Evolutionary conservation across 2,329 filamentous ascomycete species (phyloP), one percentile per base, ranked within the genome.

Genomic region (Colletotrichum sp.): DNA sequence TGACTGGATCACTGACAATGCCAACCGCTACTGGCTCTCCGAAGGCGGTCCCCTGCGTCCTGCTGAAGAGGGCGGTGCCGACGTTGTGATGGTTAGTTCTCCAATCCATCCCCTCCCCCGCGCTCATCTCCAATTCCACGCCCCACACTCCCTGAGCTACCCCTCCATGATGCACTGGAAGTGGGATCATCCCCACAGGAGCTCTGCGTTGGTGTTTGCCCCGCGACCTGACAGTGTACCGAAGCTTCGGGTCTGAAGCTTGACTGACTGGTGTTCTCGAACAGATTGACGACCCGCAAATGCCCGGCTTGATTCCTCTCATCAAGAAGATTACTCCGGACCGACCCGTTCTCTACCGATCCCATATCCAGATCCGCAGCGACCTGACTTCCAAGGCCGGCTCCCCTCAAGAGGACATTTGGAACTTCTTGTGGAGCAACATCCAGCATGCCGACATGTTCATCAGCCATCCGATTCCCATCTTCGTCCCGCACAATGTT

Each of bases 301-400:
- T 96, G 94, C 94, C 94, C 5, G 90, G 90, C 8, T 86, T 97
- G 47, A 94, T 96, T 68, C 91, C 92, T 6, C 85, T 96, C 38
- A 93, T 95, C 79, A 96, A 95, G 83, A 84, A 90, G 71, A 73
- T 88, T 8, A 94, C 93, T 2, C 93, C 94, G 1, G 82, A 92
- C n/a, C 90, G 94, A 15, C 94, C 94, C 1, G 90, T 97, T 27
- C 90, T 96, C 54, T 97, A 94, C 84, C 90, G 94, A 73, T 95
- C 93, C 62, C 94, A 97, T 81, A 97, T 97, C 70, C 94, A 97
- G 82, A 92, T 97, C 72, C 91, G 94, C 70, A 92, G 91, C 75
- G 94, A 97, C 79, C 87, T 96, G 15, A 89, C 93, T 8, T 89
- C 90, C 63, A 84, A 88, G 62, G 81, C 88, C 2, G 91, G 89